Base-by-base conservation (phyloP, 495 filamentous ascomycete species). In the Podospora anserina region DNA sequence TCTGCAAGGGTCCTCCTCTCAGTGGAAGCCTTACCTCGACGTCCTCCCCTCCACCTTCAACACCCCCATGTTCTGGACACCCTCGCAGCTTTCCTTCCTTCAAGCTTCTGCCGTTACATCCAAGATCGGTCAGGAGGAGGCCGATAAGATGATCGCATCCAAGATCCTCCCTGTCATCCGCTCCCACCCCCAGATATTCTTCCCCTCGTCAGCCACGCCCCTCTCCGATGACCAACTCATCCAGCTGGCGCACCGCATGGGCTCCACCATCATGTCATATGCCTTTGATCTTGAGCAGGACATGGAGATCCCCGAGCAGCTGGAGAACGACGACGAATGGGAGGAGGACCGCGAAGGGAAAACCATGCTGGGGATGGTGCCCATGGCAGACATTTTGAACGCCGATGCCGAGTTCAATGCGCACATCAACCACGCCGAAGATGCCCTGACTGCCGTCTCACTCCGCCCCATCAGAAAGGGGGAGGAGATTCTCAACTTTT, bases 401-500 rank as follows among this genome's bases (percentile, higher is more conserved):
- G 94, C 94, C 1, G 91, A 98, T 75, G 92, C 91, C 2, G 88
- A 91, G 70, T 88, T 88, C 64, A 96, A 96, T 67, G 87, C 91
- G 11, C 88, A 89, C 62, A 86, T 94, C 7, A 91, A 89, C 72
- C 90, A 94, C 72, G 87, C 87, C 66, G 86, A 87, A 58, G 82
- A 84, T 9, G 79, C 78, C 30, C 77, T 94, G 26, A 85, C 86
- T 18, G 92, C 92, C 79, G 88, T 86, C 60, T 80, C 89, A 2
- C 82, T 91, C 68, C 85, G 88, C 62, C 74, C 84, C 0, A 91
- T 97, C 70, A 73, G 72, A 9, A 81, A 83, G 5, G 90, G 90
- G n/a, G 87, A 92, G 64, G 92, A 97, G 74, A 88, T 97, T 20
- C 88, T 96, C 72, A 97, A 97, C 70, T 94, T 96, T 76, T 97